Evolutionary conservation across 169 alveolate species (phyloP), one percentile per base, ranked within the genome.

Genomic region (Eimeria brunetti): DNA sequence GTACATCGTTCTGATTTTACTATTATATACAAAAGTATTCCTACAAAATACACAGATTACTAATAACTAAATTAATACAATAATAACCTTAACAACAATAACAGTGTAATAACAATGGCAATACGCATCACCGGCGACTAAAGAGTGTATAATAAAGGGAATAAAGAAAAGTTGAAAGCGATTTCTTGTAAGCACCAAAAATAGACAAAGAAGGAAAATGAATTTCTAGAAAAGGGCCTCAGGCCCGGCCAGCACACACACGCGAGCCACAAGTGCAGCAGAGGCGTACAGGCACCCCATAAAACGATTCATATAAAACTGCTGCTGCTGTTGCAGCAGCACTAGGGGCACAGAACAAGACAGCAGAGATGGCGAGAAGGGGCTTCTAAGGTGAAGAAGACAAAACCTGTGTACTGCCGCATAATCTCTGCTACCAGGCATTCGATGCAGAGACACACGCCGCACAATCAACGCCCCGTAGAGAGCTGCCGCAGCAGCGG

Each of bases 321-420:
- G 85, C 85, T 75, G 85, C 85, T 33, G 85, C 85, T 38, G 33
- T 75, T 44, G 56, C 60, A 41, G 85, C 85, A 75, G 60, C 85
- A 75, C 60, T 75, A 36, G 30, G 85, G 85, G 85, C 85, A 67
- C 76, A n/a, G 46, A 67, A 67, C n/a, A n/a, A n/a, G 76, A 67
- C 44, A 67, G 44, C 64, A 67, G 76, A 67, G 58, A 44, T 58
- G 51, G 85, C 58, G 58, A 14, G 85, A 22, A 41, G 60, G 85
- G 85, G 58, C 60, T 41, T 75, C 60, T 41, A 18, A 41, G 85
- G 14, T 22, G 18, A 38, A 41, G 33, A 75, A n/a, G n/a, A n/a
- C 60, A 75, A 44, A 75, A 75, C 85, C 85, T 75, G 85, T 75
- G 85, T 75, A 75, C 60, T 38, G 8, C 85, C 33, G 58, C 36